These are phyloP conservation scores for Neurospora cerealis DNA, from an alignment of 495 filamentous ascomycete genomes.

Conservation along the genomic window DNA sequence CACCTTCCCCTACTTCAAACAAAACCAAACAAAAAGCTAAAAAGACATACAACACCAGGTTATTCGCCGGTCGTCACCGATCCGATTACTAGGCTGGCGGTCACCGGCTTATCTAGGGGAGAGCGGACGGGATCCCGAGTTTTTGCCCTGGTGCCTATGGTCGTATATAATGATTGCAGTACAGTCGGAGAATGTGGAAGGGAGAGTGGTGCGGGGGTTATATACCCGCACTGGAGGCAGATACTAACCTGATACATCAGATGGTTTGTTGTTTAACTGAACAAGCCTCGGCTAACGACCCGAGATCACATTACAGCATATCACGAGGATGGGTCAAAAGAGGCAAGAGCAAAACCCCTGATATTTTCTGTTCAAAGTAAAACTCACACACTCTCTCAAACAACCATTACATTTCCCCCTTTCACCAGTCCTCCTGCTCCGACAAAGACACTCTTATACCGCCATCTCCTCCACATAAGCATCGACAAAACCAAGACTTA, in stretches of 20 bases:
- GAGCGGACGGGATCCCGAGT: neutral
- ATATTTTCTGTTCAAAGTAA: neutral
- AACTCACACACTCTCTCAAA: neutral
- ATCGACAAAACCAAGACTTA: neutral
- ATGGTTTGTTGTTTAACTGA: neutral
- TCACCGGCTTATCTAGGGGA: neutral
- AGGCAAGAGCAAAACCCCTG: neutral
- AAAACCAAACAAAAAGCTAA: neutral
- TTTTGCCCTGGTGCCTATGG: neutral
- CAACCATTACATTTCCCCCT: neutral
- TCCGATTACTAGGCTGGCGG: neutral
- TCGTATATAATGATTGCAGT: neutral
- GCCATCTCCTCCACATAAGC: neutral
- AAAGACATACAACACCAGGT: neutral
- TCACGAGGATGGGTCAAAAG: neutral
- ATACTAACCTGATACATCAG: neutral
- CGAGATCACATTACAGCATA: neutral
- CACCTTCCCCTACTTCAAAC: neutral
- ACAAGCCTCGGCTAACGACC: neutral
- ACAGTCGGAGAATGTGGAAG: neutral
- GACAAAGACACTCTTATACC: no score
- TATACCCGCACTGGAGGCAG: neutral
- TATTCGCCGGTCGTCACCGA: neutral
- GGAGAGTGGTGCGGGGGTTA: neutral
- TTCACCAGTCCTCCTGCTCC: neutral